Percentiles rank a stretch among this genome's conserved stretches.
Conservation (phyloP, 257 asterid species). For the Lycium ferocissimum region DNA sequence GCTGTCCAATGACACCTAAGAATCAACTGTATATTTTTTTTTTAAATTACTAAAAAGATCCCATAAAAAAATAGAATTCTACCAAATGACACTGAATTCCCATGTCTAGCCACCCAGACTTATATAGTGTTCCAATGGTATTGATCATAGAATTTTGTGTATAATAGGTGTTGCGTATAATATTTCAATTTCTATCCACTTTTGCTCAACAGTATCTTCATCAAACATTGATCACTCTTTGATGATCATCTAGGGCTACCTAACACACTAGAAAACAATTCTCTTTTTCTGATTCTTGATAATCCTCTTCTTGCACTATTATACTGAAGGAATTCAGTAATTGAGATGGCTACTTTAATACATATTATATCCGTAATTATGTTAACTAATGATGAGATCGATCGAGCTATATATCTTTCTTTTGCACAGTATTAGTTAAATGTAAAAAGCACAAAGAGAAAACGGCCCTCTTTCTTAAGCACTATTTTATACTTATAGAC, state of each 20-base stretch:
- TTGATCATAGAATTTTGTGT: no score
- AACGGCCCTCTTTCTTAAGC: background rate
- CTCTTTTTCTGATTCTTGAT: background rate
- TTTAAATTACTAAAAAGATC: background rate
- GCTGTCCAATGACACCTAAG: background rate
- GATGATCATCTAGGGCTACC: background rate
- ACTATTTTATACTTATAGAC: background rate
- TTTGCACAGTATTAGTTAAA: background rate
- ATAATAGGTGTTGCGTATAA: no score
- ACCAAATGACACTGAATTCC: background rate
- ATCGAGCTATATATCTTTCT: background rate
- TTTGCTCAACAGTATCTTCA: background rate
- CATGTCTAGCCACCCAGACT: background rate
- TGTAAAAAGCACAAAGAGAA: background rate
- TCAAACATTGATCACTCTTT: background rate
- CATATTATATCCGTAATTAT: background rate
- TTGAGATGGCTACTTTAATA: background rate
- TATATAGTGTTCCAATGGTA: no score
- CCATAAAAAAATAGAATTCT: background rate
- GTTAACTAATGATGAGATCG: background rate
- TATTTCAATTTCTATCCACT: no score
- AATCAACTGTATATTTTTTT: background rate
- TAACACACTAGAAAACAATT: background rate
- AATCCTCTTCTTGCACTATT: background rate
- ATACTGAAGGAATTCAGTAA: background rate